Evolutionary conservation across 2,329 filamentous ascomycete genomes (phyloP).

Genomic region (Claviceps sp.): DNA sequence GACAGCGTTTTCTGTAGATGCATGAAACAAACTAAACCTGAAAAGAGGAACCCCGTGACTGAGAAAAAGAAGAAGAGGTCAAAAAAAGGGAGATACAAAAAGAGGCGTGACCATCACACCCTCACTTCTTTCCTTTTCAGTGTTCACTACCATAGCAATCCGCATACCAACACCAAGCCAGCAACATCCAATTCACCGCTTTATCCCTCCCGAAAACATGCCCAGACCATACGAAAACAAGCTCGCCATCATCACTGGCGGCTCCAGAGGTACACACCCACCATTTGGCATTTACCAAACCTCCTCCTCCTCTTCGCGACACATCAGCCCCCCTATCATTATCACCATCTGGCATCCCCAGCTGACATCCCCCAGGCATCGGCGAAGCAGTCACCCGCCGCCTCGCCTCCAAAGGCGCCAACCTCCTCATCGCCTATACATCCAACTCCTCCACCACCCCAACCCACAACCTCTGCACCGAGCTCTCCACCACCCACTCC

Average conservation of each 20-base stretch:
- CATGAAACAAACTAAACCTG: not conserved
- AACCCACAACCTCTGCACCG: constrained; percentile 32
- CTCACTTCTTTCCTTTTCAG: no score
- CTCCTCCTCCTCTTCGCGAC: not conserved
- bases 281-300: not conserved
- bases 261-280: constrained; percentile 17
- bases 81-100: not conserved
- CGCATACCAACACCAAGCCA: no score
- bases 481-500: constrained; percentile 31
- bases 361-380: constrained; percentile 21
- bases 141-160: no score
- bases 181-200: no score
- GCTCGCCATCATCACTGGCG: constrained; percentile 21
- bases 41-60: no score
- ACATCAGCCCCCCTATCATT: no score
- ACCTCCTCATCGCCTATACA: constrained; percentile 46
- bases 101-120: no score
- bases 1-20: not conserved
- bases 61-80: not conserved
- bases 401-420: constrained; percentile 46
- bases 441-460: constrained; percentile 37
- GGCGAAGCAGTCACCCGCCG: constrained; percentile 44
- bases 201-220: constrained; percentile 3
- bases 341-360: no score
- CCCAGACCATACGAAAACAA: constrained; percentile 18